Evolutionary conservation across 2,329 filamentous ascomycete genomes (phyloP), one percentile per base, ranked within the genome.

Genomic region (Pseudogymnoascus sp.): DNA sequence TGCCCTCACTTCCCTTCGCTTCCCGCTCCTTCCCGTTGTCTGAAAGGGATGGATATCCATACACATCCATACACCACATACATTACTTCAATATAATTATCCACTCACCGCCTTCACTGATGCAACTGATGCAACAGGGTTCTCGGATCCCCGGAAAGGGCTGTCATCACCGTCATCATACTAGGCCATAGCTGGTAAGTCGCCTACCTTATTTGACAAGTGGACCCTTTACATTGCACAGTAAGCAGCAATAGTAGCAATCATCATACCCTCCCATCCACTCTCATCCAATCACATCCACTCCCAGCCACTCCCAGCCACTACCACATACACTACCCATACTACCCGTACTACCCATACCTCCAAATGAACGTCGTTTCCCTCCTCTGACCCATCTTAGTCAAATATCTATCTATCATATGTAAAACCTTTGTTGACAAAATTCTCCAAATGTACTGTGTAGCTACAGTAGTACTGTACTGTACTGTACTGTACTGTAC

Each of bases 191-290:
- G 17, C n/a, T 15, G 27, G 44, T 51, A 51, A 51, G 44, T 51
- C 44, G 44, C 25, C 44, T 51, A 51, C 44, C 44, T 51, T 51
- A 51, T 51, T 51, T 51, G 44, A 51, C 44, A 51, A 51, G 44
- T 51, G 44, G 42, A 29, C 25, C 25, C 42, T 48, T 29, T 2
- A 25, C 21, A 21, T 3, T 41, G 38, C n/a, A 15, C 3, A 17
- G n/a, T 8, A 17, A 41, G 38, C 38, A 41, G 17, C 38, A 5
- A 38, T n/a, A 41, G 38, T n/a, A 41, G 17, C 38, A 21, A 21
- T 21, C 21, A 21, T 21, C 21, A 21, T 21, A 21, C 21, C 21
- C 21, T 21, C 21, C 21, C 21, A 21, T 21, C 21, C 21, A 21
- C 21, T 21, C 21, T 21, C 21, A 21, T 21, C 21, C 21, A 21